phyloP scores from a whole-genome alignment of 495 filamentous ascomycete species.

The Hypoxylon cercidicola region DNA sequence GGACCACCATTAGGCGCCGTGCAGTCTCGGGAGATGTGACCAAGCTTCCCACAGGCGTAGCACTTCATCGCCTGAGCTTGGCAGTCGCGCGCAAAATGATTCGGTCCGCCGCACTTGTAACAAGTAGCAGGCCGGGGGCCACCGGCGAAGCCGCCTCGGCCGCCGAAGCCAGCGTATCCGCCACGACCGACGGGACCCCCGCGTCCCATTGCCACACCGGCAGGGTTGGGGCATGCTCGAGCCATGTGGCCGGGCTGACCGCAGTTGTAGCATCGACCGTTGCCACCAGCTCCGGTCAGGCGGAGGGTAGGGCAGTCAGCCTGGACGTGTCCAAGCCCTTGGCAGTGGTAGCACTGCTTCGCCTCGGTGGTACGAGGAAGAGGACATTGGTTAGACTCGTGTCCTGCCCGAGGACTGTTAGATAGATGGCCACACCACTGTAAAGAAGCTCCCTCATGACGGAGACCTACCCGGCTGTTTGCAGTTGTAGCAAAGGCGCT shows the following conservation, averaged over 20 bases:
- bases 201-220: slow-evolving; percentile 68
- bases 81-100: slow-evolving; percentile 98
- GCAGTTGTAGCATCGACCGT: slow-evolving; percentile 95
- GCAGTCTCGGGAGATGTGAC: slow-evolving; percentile 98
- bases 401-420: slow-evolving; percentile 66
- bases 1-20: slow-evolving; percentile 97
- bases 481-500: slow-evolving; percentile 99
- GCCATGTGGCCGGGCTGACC: slow-evolving; percentile 90
- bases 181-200: slow-evolving; percentile 73
- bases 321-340: slow-evolving; percentile 97
- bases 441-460: slow-evolving; percentile 23
- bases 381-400: slow-evolving; percentile 97
- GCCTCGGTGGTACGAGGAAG: slow-evolving; percentile 95
- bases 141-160: slow-evolving; percentile 72
- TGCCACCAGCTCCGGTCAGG: slow-evolving; percentile 78
- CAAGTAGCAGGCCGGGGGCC: slow-evolving; percentile 88
- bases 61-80: slow-evolving; percentile 99
- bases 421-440: slow-evolving; percentile 18
- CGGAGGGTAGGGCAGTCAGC: slow-evolving; percentile 98
- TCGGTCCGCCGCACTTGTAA: slow-evolving; percentile 99
- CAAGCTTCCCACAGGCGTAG: slow-evolving; percentile 98
- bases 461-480: slow-evolving; percentile 81
- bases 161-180: slow-evolving; percentile 69
- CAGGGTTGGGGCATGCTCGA: slow-evolving; percentile 83
- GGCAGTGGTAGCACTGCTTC: slow-evolving; percentile 99